Percentiles rank a stretch among this genome's conserved stretches.
These are phyloP conservation scores for Venturia oleaginea DNA, from an alignment of 2,329 filamentous ascomycete genomes.

Conservation along the genomic window DNA sequence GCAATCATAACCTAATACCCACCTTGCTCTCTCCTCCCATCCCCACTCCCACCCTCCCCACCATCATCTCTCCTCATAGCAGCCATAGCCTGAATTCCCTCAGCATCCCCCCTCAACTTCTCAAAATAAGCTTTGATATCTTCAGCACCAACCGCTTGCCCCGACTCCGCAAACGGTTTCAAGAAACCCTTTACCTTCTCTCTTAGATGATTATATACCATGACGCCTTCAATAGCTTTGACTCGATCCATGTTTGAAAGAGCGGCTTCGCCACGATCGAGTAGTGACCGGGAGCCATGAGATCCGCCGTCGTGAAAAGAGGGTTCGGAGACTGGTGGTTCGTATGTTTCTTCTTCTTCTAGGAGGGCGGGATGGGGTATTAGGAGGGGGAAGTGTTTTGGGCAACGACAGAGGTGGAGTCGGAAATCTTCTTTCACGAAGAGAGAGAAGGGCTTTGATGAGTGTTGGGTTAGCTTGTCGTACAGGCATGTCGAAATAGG, in stretches of 20 bases:
- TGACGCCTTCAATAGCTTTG: conserved; percentile 83
- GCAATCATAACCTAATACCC: neutral
- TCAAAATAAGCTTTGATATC: conserved; percentile 97
- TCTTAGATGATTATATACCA: conserved; percentile 95
- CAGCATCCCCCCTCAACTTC: conserved; percentile 79
- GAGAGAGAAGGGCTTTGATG: conserved; percentile 60
- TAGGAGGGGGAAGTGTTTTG: conserved; percentile 67
- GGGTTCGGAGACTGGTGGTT: conserved; percentile 67
- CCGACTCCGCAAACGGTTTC: conserved; percentile 86
- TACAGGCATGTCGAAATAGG: conserved; percentile 48
- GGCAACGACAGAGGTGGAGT: conserved; percentile 71
- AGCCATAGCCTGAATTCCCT: conserved; percentile 57
- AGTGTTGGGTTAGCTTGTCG: conserved; percentile 46
- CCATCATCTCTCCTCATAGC: conserved; percentile 41
- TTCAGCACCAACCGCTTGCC: conserved; percentile 79
- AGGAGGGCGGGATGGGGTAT: conserved; percentile 68
- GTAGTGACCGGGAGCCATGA: conserved; percentile 68
- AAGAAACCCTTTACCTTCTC: conserved; percentile 95
- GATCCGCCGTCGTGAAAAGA: conserved; percentile 46
- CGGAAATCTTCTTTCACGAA: conserved; percentile 78
- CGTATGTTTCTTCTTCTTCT: conserved; percentile 90
- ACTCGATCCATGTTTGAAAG: conserved; percentile 89
- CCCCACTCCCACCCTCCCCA: conserved; percentile 15
- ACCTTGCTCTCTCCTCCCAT: conserved; percentile 12
- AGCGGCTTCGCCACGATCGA: conserved; percentile 87